Evolutionary conservation across 2,329 filamentous ascomycete species (phyloP).

Genomic region (Orbilia blumenaviensis): DNA sequence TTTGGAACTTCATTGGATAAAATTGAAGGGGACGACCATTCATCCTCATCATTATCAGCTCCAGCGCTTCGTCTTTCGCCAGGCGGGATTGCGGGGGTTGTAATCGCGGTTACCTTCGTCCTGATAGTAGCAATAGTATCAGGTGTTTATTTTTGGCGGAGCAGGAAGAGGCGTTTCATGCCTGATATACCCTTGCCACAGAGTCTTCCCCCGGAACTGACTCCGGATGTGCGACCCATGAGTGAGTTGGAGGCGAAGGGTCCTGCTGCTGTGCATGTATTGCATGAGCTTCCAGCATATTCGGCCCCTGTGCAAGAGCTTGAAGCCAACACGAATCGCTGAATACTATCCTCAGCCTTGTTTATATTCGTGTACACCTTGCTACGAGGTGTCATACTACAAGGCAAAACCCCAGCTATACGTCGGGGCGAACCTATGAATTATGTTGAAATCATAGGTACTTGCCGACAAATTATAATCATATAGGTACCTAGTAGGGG

Average conservation of each 20-base stretch:
- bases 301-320: background rate
- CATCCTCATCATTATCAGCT: background rate
- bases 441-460: too few relatives aligned
- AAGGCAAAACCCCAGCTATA: too few relatives aligned
- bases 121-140: background rate
- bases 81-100: conserved; percentile 3
- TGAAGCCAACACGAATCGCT: background rate
- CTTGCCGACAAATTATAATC: too few relatives aligned
- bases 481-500: too few relatives aligned
- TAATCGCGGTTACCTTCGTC: background rate
- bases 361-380: too few relatives aligned
- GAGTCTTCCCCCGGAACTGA: background rate
- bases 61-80: background rate
- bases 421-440: too few relatives aligned
- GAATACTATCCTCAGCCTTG: background rate
- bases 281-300: background rate
- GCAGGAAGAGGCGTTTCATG: background rate
- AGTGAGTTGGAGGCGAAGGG: conserved; percentile 9
- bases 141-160: background rate
- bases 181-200: conserved; percentile 4
- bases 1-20: background rate
- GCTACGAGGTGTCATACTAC: too few relatives aligned
- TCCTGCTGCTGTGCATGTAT: background rate
- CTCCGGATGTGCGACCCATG: background rate
- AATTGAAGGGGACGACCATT: background rate